Evolutionary conservation across 345 rosid genomes (phyloP), one percentile per base, ranked within the genome.

Genomic region (Nephelium lappaceum): DNA sequence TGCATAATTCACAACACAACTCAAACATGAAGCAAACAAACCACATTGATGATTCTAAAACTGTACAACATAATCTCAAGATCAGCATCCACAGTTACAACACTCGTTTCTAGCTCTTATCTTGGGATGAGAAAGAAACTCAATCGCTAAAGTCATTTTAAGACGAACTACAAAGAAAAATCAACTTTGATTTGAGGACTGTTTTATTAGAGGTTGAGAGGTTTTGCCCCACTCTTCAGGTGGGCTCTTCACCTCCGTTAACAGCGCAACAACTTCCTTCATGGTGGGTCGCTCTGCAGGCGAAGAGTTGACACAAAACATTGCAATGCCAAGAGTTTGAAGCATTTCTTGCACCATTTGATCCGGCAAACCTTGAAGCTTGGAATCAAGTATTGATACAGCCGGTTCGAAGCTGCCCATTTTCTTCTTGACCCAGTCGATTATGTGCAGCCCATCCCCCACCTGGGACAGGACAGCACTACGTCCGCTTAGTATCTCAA

Each of bases 381-480:
- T 93, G 1, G 81, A 64, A 49, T 95, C 99, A 0, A 95, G 93
- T 36, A 95, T 87, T 0, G 95, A 88, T 31, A 81, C 73, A 0
- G 97, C 97, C 11, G 96, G 99, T 81, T 95, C 97, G 5, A 91
- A 95, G 82, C 98, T 93, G n/a, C 96, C 98, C 99, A 95, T 93
- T 84, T 93, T 95, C 84, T 81, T 92, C 83, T 92, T 93, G 81
- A 95, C 98, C 98, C 99, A 95, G 76, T 95, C 98, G 0, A 95
- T 98, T 18, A 95, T 95, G 84, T 95, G 99, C 27, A 90, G 78
- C 8, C 97, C 97, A 8, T 92, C 97, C 14, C 91, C 96, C 2
- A 85, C 81, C 47, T 85, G 97, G 0, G 94, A 73, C 78, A 86
- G 91, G 45, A 95, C 90, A 0, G 98, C 99, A 8, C 96, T 92